Percentiles rank a stretch among this genome's conserved stretches.
Evolutionary conservation across 306 rosid species (phyloP).

Genomic region (Acacia confusa): DNA sequence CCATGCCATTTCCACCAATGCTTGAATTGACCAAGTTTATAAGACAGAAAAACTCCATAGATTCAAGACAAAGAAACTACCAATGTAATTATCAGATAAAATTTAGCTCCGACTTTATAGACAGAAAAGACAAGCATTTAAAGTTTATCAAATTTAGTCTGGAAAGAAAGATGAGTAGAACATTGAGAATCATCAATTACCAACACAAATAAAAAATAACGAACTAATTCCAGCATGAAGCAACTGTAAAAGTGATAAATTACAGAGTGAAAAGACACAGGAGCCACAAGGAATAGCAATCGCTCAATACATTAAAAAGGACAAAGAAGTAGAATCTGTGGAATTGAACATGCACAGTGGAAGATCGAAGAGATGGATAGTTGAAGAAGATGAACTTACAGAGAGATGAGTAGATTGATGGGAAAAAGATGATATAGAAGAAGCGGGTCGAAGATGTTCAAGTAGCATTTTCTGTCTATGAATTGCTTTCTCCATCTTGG

Average conservation of each 20-base stretch:
- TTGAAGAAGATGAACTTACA: slow-evolving; percentile 40
- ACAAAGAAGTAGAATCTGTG: background rate
- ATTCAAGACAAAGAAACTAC: background rate
- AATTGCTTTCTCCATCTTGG: slow-evolving; percentile 73
- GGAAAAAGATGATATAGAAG: slow-evolving; percentile 39
- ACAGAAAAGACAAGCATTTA: background rate
- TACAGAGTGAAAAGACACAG: background rate
- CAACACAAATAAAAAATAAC: too few species aligned
- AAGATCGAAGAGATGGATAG: background rate
- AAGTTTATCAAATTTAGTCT: background rate
- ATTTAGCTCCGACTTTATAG: background rate
- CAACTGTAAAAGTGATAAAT: background rate
- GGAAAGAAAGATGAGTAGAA: background rate
- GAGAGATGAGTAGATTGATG: slow-evolving; percentile 51
- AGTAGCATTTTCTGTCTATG: slow-evolving; percentile 70
- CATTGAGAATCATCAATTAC: background rate
- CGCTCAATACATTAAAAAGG: background rate
- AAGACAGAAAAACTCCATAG: background rate
- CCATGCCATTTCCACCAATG: background rate
- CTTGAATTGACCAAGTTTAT: background rate
- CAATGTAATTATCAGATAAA: background rate
- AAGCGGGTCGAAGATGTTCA: slow-evolving; percentile 64
- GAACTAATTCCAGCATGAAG: background rate
- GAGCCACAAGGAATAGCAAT: background rate
- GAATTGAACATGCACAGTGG: background rate